phyloP scores from a whole-genome alignment of 1,284 basidiomycete genomes.

The Sporisorium sorghi region DNA sequence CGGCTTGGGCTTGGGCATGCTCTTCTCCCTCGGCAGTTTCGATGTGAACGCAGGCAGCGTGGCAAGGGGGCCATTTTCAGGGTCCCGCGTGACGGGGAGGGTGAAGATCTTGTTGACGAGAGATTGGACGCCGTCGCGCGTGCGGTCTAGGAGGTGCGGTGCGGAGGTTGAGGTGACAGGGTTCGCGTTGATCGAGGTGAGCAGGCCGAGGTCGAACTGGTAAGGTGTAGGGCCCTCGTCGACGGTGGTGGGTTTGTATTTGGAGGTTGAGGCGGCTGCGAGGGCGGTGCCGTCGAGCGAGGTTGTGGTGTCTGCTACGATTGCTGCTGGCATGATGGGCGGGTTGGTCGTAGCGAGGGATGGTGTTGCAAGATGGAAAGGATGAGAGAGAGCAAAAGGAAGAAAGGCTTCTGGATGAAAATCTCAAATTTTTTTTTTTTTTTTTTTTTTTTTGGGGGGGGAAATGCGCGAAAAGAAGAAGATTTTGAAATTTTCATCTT shows the following conservation, averaged over 20 bases:
- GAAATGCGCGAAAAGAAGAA: too few relatives aligned
- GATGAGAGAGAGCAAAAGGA: background rate
- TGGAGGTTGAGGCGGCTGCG: conserved; percentile 41
- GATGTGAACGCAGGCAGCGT: conserved; percentile 78
- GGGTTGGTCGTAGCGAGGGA: background rate
- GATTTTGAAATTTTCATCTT: conserved; percentile 40
- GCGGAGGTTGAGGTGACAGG: conserved; percentile 84
- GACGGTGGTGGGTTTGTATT: conserved; percentile 51
- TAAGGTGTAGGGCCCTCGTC: conserved; percentile 80
- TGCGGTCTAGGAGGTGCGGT: conserved; percentile 80
- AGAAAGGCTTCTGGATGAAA: background rate
- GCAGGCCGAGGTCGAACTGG: conserved; percentile 83
- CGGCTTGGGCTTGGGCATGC: conserved; percentile 89
- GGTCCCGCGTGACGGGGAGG: conserved; percentile 78
- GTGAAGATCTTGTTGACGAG: conserved; percentile 84
- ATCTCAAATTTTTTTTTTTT: conserved; percentile 13
- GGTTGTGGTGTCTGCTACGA: conserved; percentile 31
- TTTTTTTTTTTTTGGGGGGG: too few relatives aligned
- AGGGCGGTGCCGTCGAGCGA: conserved; percentile 45
- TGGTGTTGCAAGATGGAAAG: background rate
- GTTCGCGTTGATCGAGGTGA: conserved; percentile 88
- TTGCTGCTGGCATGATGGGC: conserved; percentile 27
- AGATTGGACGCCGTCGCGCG: conserved; percentile 86
- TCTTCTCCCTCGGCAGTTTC: conserved; percentile 87
- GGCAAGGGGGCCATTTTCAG: conserved; percentile 85